Percentiles rank a stretch among this genome's conserved stretches.
Evolutionary conservation across 495 filamentous ascomycete species (phyloP).

Genomic region (Annulohypoxylon nitens): DNA sequence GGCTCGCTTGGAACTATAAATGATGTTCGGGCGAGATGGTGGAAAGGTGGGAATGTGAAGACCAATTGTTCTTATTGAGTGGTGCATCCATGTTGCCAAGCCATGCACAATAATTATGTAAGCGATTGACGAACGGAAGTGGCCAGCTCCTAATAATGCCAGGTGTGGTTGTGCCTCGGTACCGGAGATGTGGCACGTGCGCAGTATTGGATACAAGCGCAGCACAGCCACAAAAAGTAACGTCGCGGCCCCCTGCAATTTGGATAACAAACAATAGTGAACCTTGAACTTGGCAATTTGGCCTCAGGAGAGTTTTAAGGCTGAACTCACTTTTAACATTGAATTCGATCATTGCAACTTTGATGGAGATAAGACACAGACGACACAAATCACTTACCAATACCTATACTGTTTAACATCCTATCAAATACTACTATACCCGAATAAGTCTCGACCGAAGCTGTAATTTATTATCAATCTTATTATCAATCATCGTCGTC

Average conservation of each 20-base stretch:
- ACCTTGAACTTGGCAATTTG: constrained; percentile 27
- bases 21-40: too few species aligned
- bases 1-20: too few species aligned
- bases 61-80: too few species aligned
- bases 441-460: neutral
- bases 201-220: constrained; percentile 8
- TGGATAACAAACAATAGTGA: constrained; percentile 21
- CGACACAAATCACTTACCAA: constrained; percentile 3
- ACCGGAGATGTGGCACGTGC: neutral
- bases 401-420: neutral
- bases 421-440: neutral
- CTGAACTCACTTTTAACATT: constrained; percentile 27
- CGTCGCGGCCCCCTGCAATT: constrained; percentile 35
- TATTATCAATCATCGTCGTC: constrained; percentile 21
- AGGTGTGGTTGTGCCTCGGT: neutral
- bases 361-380: constrained; percentile 8
- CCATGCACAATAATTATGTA: constrained; percentile 16
- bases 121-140: neutral
- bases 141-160: neutral
- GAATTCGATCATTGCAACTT: neutral
- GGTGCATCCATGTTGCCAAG: too few species aligned
- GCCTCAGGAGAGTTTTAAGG: constrained; percentile 46
- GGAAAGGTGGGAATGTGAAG: too few species aligned
- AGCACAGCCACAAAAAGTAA: constrained; percentile 35
- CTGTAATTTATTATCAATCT: constrained; percentile 25